Conservation (phyloP, 2,329 filamentous ascomycete genomes). For the Graphilbum fragrans region DNA sequence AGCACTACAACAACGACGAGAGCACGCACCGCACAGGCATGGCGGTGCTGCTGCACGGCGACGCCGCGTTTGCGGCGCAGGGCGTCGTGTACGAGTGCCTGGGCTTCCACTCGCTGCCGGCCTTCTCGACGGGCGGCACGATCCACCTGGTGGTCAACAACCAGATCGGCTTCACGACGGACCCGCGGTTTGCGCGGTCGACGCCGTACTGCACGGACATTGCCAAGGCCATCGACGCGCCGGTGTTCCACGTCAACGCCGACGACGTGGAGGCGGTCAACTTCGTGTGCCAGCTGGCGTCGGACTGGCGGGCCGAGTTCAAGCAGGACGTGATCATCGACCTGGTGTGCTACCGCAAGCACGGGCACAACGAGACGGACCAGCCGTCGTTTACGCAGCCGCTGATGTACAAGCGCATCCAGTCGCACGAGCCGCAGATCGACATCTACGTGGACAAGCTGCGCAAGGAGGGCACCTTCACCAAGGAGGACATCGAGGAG, state of each 20-base stretch:
- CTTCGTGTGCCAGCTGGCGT: constrained; percentile 92
- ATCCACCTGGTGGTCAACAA: constrained; percentile 98
- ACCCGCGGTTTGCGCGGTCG: constrained; percentile 91
- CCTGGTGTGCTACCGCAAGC: constrained; percentile 96
- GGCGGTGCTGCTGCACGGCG: constrained; percentile 91
- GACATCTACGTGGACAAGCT: constrained; percentile 89
- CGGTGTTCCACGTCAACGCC: constrained; percentile 97
- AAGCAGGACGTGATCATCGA: constrained; percentile 97
- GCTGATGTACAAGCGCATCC: constrained; percentile 98
- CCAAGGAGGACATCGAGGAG: constrained; percentile 94
- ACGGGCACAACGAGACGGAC: constrained; percentile 98
- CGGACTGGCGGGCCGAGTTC: constrained; percentile 97
- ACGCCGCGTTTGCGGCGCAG: constrained; percentile 92
- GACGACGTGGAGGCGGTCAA: constrained; percentile 98
- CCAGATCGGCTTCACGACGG: constrained; percentile 99
- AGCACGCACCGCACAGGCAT: constrained; percentile 79
- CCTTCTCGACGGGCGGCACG: constrained; percentile 94
- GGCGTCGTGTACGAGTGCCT: constrained; percentile 98
- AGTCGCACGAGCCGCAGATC: constrained; percentile 70
- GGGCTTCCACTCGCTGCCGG: constrained; percentile 89
- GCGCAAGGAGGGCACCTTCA: constrained; percentile 85
- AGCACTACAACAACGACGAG: constrained; percentile 98
- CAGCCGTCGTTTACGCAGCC: constrained; percentile 99
- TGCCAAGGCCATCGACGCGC: constrained; percentile 95
- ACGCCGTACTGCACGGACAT: constrained; percentile 99